A percentile compares a stretch with the other conserved stretches of the same genome.
These are phyloP conservation scores for Musa balbisiana DNA, from an alignment of 202 grass and related monocot genomes.

Conservation along the genomic window DNA sequence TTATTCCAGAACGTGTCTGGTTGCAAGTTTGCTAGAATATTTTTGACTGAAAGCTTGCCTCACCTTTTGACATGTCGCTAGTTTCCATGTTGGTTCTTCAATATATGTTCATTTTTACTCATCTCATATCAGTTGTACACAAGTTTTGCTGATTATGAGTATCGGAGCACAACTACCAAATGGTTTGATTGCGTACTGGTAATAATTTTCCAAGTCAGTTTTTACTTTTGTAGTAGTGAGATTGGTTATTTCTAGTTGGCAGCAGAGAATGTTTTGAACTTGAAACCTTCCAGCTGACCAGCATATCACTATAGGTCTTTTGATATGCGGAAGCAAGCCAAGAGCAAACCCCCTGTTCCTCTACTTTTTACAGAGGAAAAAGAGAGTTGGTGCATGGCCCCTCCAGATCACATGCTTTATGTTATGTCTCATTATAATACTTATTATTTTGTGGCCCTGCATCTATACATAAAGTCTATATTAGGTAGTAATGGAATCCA, in stretches of 20 bases:
- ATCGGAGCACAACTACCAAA: background rate
- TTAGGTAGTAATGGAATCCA: background rate
- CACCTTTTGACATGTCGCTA: background rate
- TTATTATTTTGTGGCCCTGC: background rate
- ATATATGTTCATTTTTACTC: background rate
- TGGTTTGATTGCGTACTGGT: background rate
- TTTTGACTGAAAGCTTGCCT: background rate
- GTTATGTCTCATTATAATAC: background rate
- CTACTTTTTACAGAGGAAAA: background rate
- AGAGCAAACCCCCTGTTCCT: background rate
- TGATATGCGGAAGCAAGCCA: background rate
- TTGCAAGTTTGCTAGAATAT: background rate
- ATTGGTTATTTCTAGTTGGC: background rate
- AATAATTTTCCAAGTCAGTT: background rate
- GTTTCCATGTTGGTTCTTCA: background rate
- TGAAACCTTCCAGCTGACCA: background rate
- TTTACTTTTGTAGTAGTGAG: background rate
- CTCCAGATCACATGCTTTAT: too few relatives aligned
- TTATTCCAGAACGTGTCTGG: background rate
- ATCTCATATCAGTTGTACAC: background rate
- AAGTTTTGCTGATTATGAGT: background rate
- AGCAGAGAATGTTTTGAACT: background rate
- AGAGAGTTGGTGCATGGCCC: background rate
- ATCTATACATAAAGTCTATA: background rate
- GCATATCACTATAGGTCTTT: background rate